Conservation (phyloP, 2,329 filamentous ascomycete species). For the Mycocentrospora acerina region DNA sequence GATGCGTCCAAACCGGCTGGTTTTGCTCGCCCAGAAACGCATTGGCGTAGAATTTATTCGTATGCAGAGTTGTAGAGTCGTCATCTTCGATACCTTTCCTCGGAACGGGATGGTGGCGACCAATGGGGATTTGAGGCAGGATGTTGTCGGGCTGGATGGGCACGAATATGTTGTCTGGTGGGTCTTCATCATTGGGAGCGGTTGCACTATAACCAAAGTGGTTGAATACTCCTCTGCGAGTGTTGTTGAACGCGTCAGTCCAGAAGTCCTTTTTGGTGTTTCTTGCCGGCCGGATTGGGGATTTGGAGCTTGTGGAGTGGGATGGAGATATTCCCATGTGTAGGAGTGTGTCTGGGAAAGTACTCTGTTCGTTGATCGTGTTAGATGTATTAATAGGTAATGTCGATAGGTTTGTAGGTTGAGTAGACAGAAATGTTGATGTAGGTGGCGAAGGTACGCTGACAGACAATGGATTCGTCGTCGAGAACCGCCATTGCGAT, state of each 20-base stretch:
- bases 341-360: not conserved
- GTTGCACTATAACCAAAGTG: slow-evolving; percentile 10
- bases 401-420: no score
- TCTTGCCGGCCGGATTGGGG: not conserved
- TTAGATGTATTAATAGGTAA: no score
- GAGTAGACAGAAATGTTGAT: no score
- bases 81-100: slow-evolving; percentile 42
- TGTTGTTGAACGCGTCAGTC: slow-evolving; percentile 10
- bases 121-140: slow-evolving; percentile 43
- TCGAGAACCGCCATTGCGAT: no score
- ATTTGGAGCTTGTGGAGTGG: not conserved
- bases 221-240: slow-evolving; percentile 11
- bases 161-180: slow-evolving; percentile 43
- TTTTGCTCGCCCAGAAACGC: slow-evolving; percentile 75
- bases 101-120: slow-evolving; percentile 45
- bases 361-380: not conserved
- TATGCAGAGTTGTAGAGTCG: slow-evolving; percentile 56
- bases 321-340: slow-evolving; percentile 14
- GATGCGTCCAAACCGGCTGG: slow-evolving; percentile 71
- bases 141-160: slow-evolving; percentile 45
- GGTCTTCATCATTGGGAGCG: slow-evolving; percentile 6
- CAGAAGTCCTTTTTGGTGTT: slow-evolving; percentile 4
- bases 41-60: slow-evolving; percentile 73
- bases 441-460: no score
- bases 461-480: no score